Evolutionary conservation across 2,329 filamentous ascomycete genomes (phyloP), one percentile per base, ranked within the genome.

Genomic region (Chaetomium globosum): DNA sequence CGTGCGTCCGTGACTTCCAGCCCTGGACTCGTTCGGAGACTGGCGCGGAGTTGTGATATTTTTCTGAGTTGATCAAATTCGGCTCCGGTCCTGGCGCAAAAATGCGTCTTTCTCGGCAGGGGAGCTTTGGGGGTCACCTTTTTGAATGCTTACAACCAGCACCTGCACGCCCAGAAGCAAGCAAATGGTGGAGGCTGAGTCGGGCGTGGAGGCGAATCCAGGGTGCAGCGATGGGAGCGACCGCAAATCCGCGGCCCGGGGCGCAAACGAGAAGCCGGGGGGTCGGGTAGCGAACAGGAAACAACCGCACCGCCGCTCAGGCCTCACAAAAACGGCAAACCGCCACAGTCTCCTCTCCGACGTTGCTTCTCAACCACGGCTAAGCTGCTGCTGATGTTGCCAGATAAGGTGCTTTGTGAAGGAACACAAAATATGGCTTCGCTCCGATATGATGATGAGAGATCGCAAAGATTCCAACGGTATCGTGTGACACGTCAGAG

Each of bases 401-500:
- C 26, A 26, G 26, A 26, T 26, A 26, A n/a, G 9, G 30, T 51
- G 19, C 13, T 16, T 19, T 10, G 51, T 16, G 51, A n/a, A 30
- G 13, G 19, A 19, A 43, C 19, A 23, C 16, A 31, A 21, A 51
- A 57, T 4, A 31, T 7, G 13, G 23, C 31, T 33, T n/a, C 30
- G 48, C 28, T 28, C n/a, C 36, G 58, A 21, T 56, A 21, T 56
- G 55, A 12, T 39, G 23, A 55, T 26, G 26, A 26, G 26, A 26
- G 31, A 52, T 57, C 26, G 55, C 10, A 31, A 57, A 19, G 28
- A 53, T 33, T 55, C 31, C 28, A 16, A 43, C 36, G 36, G 31
- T 36, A 59, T 63, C 54, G 63, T 68, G 66, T 71, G 73, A 73
- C 72, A 74, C 72, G 71, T 74, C 72, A 74, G 71, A 72, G 71